Base-by-base conservation (phyloP, 2,329 filamentous ascomycete species). In the Botrytis galanthina region DNA sequence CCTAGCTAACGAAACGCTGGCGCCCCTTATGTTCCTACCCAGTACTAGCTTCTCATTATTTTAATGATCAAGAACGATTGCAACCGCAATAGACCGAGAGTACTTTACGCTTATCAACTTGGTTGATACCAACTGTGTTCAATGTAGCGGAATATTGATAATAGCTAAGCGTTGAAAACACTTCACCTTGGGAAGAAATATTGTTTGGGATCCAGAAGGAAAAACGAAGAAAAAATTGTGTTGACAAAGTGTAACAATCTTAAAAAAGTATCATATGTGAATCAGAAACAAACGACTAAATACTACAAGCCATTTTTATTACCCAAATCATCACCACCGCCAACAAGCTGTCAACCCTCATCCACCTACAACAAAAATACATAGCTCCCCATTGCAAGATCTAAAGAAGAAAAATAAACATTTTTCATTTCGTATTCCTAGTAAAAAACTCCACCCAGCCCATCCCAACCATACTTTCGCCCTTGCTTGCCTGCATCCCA, bases 381-480 rank as follows among this genome's bases (percentile, higher is more conserved):
- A 54, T 39, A 39, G 6, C 10, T 14, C 22, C 26, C 6, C 37
- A 29, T 5, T 29, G 5, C 16, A 10, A 57, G 32, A 22, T 32
- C 35, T 22, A 44, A 48, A 68, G 18, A 39, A 32, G 29, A 44
- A 32, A n/a, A 67, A 20, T 2, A 42, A 63, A 26, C 26, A 63
- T 29, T 57, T 42, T 69, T 57, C 18, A 44, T 69, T 69, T 32
- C n/a, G 32, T 57, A 22, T 42, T 42, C 64, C 64, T 69, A 32
- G 39, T 37, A 42, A 42, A 69, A 32, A 57, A 69, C 51, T 69
- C 66, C 66, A 42, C n/a, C 48, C 37, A 57, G 6, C n/a, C 64
- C 37, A 57, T 57, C 37, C 48, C 35, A 69, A 39, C 48, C 66
- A 57, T 69, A 69, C 16, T 10, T 69, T 69, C 48, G 66, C 66